Base-by-base conservation (phyloP, 306 rosid species). In the Quercus agrifolia region DNA sequence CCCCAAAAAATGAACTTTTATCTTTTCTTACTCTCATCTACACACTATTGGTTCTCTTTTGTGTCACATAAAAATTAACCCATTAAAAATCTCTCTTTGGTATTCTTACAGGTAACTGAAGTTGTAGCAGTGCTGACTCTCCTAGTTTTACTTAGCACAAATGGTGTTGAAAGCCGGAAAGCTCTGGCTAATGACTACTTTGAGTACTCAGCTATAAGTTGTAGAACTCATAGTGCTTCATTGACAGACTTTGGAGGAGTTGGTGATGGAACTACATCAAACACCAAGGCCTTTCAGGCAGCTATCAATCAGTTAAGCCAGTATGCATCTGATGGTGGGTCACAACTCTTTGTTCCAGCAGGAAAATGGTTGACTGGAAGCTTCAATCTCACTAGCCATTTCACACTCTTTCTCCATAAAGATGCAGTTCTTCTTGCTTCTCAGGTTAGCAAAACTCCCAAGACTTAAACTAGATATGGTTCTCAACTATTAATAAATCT, bases 311-410 rank as follows among this genome's bases (percentile, higher is more conserved):
- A 86, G 31, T 83, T 92, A 77, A 84, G 87, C 74, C 80, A 86
- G 78, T 89, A 82, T 80, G 73, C 79, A 74, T 86, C 91, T 18
- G 67, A 78, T 15, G 96, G 90, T 3, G 94, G 97, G 14, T 78
- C 96, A 38, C 89, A 83, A 35, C 83, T 92, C 2, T 85, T 82
- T 74, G 96, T 92, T 81, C 97, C 97, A 64, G 83, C 94, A 0
- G 97, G 97, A 15, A 92, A 87, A 81, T 92, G 96, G 92, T 86
- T 92, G 33, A 91, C 97, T 44, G 96, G 97, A 3, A 92, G 96
- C 81, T 92, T 92, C 88, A 92, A 75, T 76, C 89, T 88, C 78
- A 83, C 84, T 14, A 92, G 94, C 66, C 93, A 92, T 74, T 92
- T 92, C 84, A 90, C 94, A 17, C 85, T 92, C 1, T 87, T 72